These are phyloP conservation scores for Brassica incana DNA, from an alignment of 345 rosid genomes.

Conservation along the genomic window DNA sequence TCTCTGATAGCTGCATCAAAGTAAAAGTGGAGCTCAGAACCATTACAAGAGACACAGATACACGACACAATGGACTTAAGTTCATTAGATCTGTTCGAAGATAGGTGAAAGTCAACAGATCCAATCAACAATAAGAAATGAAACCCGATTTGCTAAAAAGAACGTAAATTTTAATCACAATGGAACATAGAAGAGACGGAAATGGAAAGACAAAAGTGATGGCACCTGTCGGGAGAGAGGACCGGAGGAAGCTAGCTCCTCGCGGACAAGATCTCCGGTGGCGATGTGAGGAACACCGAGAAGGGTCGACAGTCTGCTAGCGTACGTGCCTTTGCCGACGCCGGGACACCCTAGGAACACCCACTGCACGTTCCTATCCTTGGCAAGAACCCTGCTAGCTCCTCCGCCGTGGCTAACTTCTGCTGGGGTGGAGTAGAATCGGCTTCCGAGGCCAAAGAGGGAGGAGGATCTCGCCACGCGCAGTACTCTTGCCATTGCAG, in stretches of 20 bases:
- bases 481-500: constrained; percentile 51
- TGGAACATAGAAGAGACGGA: not conserved
- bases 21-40: not conserved
- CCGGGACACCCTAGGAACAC: constrained; percentile 92
- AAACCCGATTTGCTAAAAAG: not conserved
- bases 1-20: constrained; percentile 69
- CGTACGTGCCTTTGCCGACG: constrained; percentile 94
- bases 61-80: not conserved
- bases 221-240: constrained; percentile 69
- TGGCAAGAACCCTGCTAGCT: constrained; percentile 42
- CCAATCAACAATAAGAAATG: not conserved
- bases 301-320: constrained; percentile 70
- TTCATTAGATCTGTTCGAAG: constrained; percentile 11
- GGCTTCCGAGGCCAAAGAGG: constrained; percentile 28
- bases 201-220: not conserved
- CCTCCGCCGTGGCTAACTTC: constrained; percentile 34
- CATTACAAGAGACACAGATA: not conserved
- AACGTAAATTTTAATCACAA: not conserved
- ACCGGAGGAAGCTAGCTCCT: constrained; percentile 74
- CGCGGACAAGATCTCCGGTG: constrained; percentile 93
- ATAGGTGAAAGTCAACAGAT: constrained; percentile 2
- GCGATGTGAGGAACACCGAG: constrained; percentile 94
- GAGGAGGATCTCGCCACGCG: constrained; percentile 50
- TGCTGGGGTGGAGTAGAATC: constrained; percentile 33
- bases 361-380: constrained; percentile 80